Conservation (phyloP, 1,284 basidiomycete species). For the Schizophyllum commune region DNA sequence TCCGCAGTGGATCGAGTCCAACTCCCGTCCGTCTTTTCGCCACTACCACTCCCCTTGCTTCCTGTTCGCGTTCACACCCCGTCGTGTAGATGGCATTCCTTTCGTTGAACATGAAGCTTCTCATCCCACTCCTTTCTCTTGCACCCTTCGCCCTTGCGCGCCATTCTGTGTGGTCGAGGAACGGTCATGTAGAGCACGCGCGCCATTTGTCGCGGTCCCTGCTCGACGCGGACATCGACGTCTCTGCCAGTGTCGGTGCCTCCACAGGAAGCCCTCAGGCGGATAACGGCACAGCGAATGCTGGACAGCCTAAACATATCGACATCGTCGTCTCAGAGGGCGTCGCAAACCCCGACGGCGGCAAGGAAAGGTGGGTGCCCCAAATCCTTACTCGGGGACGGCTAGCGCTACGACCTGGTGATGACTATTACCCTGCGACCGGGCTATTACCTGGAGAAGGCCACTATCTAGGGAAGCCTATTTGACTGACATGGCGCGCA, state of each 20-base stretch:
- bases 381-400: neutral
- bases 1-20: too few species aligned
- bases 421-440: too few species aligned
- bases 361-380: neutral
- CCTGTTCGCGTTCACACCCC: too few species aligned
- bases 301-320: neutral
- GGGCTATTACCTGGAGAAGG: too few species aligned
- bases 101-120: neutral
- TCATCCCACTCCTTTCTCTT: neutral
- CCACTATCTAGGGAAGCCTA: too few species aligned
- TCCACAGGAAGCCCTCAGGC: neutral
- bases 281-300: neutral
- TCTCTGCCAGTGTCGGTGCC: neutral
- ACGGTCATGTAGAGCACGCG: neutral
- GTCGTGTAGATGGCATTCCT: too few species aligned
- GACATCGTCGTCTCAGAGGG: slow-evolving; percentile 1
- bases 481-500: neutral
- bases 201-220: neutral
- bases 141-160: neutral
- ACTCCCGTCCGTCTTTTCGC: too few species aligned
- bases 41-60: too few species aligned
- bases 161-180: neutral
- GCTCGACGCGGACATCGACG: neutral
- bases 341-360: slow-evolving; percentile 1
- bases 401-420: too few species aligned